Base-by-base conservation (phyloP, 805 yeast genomes). In the Myxozyma neotropica region DNA sequence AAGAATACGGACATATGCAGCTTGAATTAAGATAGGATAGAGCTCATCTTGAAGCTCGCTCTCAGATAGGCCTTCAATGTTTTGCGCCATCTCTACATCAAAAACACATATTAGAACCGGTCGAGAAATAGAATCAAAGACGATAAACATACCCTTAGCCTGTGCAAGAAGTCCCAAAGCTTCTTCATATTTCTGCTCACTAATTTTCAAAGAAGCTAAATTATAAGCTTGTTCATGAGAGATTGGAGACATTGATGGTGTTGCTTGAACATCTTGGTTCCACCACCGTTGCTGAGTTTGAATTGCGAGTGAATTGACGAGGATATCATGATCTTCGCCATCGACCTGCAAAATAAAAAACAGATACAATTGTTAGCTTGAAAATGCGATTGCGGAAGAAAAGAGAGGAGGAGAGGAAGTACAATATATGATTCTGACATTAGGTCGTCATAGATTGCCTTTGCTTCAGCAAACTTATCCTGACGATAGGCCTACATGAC, bases 201-300 rank as follows among this genome's bases (percentile, higher is more conserved):
- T 75, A 49, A 85, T 70, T 51, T 74, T 72, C 39, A 82, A 78
- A 59, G 84, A 74, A 0, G 89, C 84, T 7, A 77, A 75, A 73
- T 87, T 87, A 75, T 85, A 87, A 3, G 78, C 69, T 54, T 78
- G 77, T 68, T 87, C 93, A 68, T 86, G 85, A 7, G 82, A 75
- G 17, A 35, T 42, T 35, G 46, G n/a, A 13, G 50, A 19, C 33
- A 49, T 4, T 10, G 26, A 19, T 29, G 59, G 53, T 8, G 50
- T 33, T 3, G 40, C 45, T 21, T 17, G 48, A 38, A 23, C 31
- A 3, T 15, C 6, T 42, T 42, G 23, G 31, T 47, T 50, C 59
- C 57, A 54, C 49, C 54, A 62, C 15, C 52, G 45, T 29, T 49
- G 73, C 63, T 84, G 88, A 10, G 88, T 82, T 24, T 82, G 72